Percentiles rank a stretch among this genome's conserved stretches.
Evolutionary conservation across 108 stramenopile genomes (phyloP).

Genomic region (Nitzschia palea): DNA sequence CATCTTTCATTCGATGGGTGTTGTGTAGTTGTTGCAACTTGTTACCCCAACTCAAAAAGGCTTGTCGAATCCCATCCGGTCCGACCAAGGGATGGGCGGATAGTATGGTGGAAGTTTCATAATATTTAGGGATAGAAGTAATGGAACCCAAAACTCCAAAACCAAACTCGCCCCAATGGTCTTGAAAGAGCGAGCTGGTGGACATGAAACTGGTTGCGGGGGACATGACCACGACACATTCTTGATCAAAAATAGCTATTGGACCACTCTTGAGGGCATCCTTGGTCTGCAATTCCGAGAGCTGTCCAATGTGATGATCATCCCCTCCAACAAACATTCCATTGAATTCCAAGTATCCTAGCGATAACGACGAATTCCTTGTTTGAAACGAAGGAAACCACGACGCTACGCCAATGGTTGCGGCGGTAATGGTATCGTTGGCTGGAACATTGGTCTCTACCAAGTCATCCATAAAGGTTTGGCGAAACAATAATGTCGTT

Average conservation of each 20-base stretch:
- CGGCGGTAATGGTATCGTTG: not conserved
- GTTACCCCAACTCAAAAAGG: conserved; percentile 7
- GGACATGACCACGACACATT: conserved; percentile 12
- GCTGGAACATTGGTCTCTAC: conserved; percentile 3
- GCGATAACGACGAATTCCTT: not conserved
- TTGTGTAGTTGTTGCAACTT: conserved; percentile 12
- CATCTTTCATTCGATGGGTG: conserved; percentile 9
- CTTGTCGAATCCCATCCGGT: conserved; percentile 17
- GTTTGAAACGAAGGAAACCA: conserved; percentile 17
- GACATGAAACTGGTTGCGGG: conserved; percentile 5
- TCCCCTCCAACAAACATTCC: conserved; percentile 9
- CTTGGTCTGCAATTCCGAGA: not conserved
- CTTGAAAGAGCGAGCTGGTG: conserved; percentile 4
- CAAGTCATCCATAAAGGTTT: conserved; percentile 4
- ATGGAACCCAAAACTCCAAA: conserved; percentile 24
- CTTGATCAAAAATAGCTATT: conserved; percentile 4
- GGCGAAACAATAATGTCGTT: conserved; percentile 10
- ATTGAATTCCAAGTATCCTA: conserved; percentile 10
- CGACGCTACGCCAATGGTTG: not conserved
- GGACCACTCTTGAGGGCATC: conserved; percentile 11
- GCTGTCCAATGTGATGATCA: not conserved
- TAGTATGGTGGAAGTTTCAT: conserved; percentile 2
- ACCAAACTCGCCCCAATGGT: not conserved
- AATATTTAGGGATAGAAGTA: conserved; percentile 2
- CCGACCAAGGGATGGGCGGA: conserved; percentile 1